These are phyloP conservation scores for Suillus lakei DNA, from an alignment of 768 basidiomycete species.

Conservation along the genomic window DNA sequence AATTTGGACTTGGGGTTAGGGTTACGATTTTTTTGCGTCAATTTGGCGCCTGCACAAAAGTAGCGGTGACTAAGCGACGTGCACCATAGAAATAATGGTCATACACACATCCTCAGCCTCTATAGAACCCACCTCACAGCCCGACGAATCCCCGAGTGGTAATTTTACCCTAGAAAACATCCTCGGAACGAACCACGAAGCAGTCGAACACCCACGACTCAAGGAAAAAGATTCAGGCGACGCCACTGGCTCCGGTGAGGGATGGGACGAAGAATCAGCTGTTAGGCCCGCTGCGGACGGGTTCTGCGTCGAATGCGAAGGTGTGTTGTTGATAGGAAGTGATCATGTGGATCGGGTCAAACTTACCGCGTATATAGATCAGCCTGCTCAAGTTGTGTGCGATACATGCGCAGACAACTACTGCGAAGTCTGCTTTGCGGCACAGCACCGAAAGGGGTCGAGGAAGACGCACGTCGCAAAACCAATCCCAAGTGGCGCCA, in stretches of 20 bases:
- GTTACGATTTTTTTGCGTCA: no score
- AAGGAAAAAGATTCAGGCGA: constrained; percentile 38
- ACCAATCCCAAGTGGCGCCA: constrained; percentile 40
- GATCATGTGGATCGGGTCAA: not conserved
- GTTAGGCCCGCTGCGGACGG: constrained; percentile 57
- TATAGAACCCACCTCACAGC: constrained; percentile 14
- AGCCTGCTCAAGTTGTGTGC: constrained; percentile 78
- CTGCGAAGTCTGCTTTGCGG: constrained; percentile 86
- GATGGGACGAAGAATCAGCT: constrained; percentile 71
- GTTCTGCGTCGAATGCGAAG: constrained; percentile 87
- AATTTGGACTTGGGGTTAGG: no score
- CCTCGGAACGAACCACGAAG: constrained; percentile 64
- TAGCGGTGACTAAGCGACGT: no score
- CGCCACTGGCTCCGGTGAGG: constrained; percentile 45
- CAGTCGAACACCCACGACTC: constrained; percentile 56
- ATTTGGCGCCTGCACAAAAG: no score
- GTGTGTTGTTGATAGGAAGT: constrained; percentile 42
- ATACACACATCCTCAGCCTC: constrained; percentile 22
- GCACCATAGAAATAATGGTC: constrained; percentile 25
- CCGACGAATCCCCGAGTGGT: constrained; percentile 10
- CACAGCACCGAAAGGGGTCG: constrained; percentile 83
- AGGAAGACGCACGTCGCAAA: constrained; percentile 67
- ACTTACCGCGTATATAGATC: constrained; percentile 52
- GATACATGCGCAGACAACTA: constrained; percentile 73
- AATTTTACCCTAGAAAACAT: constrained; percentile 72